Conservation (phyloP, 2,329 filamentous ascomycete species). For the Ophiostoma angusticollis region DNA sequence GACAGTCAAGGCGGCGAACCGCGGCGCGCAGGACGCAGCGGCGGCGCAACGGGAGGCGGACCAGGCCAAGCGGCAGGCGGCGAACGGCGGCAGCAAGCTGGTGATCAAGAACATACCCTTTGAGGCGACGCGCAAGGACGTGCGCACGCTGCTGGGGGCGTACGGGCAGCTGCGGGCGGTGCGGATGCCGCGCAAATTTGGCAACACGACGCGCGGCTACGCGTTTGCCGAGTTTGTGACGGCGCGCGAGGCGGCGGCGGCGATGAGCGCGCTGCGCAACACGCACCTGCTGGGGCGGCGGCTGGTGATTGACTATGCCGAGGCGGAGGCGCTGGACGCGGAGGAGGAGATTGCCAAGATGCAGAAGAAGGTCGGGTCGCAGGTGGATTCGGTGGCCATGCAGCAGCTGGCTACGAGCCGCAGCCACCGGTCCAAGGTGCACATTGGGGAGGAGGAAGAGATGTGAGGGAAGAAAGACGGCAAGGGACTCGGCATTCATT, state of each 20-base stretch:
- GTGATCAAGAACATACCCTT: conserved; percentile 98
- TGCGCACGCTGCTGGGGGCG: conserved; percentile 70
- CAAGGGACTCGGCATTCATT: not conserved
- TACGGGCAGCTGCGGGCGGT: conserved; percentile 91
- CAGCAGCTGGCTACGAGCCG: conserved; percentile 72
- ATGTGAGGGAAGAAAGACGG: conserved; percentile 8
- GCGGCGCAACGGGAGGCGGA: conserved; percentile 78
- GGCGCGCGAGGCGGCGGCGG: conserved; percentile 74
- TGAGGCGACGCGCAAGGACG: conserved; percentile 85
- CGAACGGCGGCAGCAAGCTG: conserved; percentile 67
- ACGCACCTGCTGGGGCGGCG: conserved; percentile 86
- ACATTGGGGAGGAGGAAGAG: conserved; percentile 58
- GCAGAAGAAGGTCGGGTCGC: conserved; percentile 86
- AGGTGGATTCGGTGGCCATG: conserved; percentile 80
- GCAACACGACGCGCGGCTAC: conserved; percentile 78
- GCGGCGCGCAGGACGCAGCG: conserved; percentile 63
- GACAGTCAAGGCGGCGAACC: conserved; percentile 75
- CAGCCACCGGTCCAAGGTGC: conserved; percentile 69
- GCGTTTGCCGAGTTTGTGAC: conserved; percentile 83
- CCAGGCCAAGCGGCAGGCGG: conserved; percentile 64
- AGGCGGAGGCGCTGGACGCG: conserved; percentile 76
- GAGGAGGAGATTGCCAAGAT: conserved; percentile 96
- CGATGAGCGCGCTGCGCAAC: conserved; percentile 79
- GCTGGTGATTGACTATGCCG: conserved; percentile 83
- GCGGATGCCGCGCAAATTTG: conserved; percentile 89